These are phyloP conservation scores for Termitomyces sp. DNA, from an alignment of 1,284 basidiomycete species.

Conservation along the genomic window DNA sequence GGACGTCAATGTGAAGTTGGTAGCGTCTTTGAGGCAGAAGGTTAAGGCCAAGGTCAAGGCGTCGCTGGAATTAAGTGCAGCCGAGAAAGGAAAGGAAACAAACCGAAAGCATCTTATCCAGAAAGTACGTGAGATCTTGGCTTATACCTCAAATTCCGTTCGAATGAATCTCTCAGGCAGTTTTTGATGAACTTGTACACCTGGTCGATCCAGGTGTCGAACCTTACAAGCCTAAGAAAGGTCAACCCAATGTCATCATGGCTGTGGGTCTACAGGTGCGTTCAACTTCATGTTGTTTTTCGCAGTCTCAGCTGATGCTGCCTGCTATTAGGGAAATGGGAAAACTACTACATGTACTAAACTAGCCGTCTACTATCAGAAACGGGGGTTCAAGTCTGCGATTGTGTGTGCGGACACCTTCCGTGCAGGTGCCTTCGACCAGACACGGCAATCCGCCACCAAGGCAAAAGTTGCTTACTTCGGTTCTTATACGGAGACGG, in stretches of 20 bases:
- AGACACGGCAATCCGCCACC: slow-evolving; percentile 91
- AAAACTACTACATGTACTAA: slow-evolving; percentile 99
- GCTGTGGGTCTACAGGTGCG: slow-evolving; percentile 89
- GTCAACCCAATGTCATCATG: slow-evolving; percentile 95
- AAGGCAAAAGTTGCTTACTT: slow-evolving; percentile 99
- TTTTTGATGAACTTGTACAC: slow-evolving; percentile 95
- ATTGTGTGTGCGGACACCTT: slow-evolving; percentile 99
- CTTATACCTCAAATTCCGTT: neutral
- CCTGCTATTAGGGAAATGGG: slow-evolving; percentile 75
- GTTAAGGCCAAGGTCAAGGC: slow-evolving; percentile 87
- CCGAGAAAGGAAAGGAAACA: slow-evolving; percentile 73
- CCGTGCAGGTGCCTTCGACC: slow-evolving; percentile 98
- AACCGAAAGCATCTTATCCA: slow-evolving; percentile 87
- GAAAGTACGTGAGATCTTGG: slow-evolving; percentile 51
- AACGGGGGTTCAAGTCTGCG: slow-evolving; percentile 95
- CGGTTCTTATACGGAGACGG: slow-evolving; percentile 98
- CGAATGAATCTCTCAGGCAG: slow-evolving; percentile 51
- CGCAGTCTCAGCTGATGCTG: slow-evolving; percentile 3
- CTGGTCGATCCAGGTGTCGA: slow-evolving; percentile 94
- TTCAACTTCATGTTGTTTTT: slow-evolving; percentile 10
- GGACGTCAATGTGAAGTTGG: slow-evolving; percentile 98
- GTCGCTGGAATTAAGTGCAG: slow-evolving; percentile 59
- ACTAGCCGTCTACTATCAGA: slow-evolving; percentile 96
- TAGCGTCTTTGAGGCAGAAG: slow-evolving; percentile 81
- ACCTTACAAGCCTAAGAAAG: slow-evolving; percentile 96